Percentiles rank a stretch among this genome's conserved stretches.
Conservation (phyloP, 2,329 filamentous ascomycete species). For the Chaetomiaceae sp. region DNA sequence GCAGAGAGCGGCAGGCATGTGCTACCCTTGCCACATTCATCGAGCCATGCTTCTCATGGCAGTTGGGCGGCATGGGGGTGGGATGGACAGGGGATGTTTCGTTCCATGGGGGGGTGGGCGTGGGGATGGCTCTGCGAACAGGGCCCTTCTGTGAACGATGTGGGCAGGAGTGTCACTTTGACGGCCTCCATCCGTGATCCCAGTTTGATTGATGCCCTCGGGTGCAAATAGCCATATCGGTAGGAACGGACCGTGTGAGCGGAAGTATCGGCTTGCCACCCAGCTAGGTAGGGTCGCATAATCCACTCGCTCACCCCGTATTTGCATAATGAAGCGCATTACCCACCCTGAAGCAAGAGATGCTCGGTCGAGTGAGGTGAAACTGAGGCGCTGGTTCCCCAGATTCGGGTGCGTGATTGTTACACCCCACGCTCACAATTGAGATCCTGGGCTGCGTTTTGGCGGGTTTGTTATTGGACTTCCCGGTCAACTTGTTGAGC, state of each 20-base stretch:
- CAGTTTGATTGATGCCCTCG: slow-evolving; percentile 27
- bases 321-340: slow-evolving; percentile 18
- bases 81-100: slow-evolving; percentile 22
- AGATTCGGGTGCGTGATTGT: no score
- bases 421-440: no score
- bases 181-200: slow-evolving; percentile 21
- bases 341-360: slow-evolving; percentile 9
- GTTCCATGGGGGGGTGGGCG: slow-evolving; percentile 23
- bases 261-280: slow-evolving; percentile 20
- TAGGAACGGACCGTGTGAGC: slow-evolving; percentile 38
- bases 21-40: no score
- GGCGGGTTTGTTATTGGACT: no score
- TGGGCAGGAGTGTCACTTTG: slow-evolving; percentile 26
- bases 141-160: slow-evolving; percentile 19
- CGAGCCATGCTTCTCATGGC: no score
- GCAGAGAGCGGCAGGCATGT: slow-evolving; percentile 11
- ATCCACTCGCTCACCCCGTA: slow-evolving; percentile 16
- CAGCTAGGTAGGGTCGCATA: slow-evolving; percentile 14
- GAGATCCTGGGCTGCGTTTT: no score
- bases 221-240: slow-evolving; percentile 34
- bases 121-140: slow-evolving; percentile 14
- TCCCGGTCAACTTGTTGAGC: no score
- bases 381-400: slow-evolving; percentile 7
- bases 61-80: slow-evolving; percentile 20
- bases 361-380: slow-evolving; percentile 21